These are phyloP conservation scores for Dactylellina haptotyla DNA, from an alignment of 2,329 filamentous ascomycete species.

Conservation along the genomic window DNA sequence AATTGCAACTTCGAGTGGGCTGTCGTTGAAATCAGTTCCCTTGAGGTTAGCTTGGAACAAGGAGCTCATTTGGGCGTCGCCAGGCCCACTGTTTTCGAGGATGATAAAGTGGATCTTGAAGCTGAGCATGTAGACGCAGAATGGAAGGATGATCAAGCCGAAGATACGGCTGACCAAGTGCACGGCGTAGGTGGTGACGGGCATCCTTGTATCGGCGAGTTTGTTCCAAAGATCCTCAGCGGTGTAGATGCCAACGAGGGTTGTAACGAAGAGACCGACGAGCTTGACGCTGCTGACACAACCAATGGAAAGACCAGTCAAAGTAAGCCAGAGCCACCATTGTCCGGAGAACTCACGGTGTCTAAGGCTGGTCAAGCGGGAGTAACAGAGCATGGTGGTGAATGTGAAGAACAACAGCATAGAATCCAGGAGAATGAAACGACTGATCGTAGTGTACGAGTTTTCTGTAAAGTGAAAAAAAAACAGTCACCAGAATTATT, in stretches of 20 bases:
- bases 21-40: constrained; percentile 92
- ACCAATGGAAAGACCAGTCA: constrained; percentile 94
- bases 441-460: constrained; percentile 98
- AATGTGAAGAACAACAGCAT: constrained; percentile 99
- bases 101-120: constrained; percentile 96
- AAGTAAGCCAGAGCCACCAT: constrained; percentile 93
- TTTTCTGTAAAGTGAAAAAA: constrained; percentile 73
- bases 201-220: constrained; percentile 93
- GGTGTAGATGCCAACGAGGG: constrained; percentile 93
- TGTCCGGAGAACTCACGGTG: constrained; percentile 85
- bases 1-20: constrained; percentile 87
- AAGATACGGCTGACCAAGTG: constrained; percentile 83
- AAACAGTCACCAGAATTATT: background rate
- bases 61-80: constrained; percentile 99
- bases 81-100: constrained; percentile 90
- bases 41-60: constrained; percentile 96
- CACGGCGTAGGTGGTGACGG: constrained; percentile 76
- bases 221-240: constrained; percentile 97
- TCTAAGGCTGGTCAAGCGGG: constrained; percentile 91
- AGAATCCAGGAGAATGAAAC: constrained; percentile 97
- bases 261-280: constrained; percentile 94
- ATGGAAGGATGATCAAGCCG: constrained; percentile 86
- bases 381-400: constrained; percentile 95
- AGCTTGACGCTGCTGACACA: constrained; percentile 99
- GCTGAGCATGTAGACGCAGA: constrained; percentile 92